Conservation (phyloP, 257 asterid species). For the Solanum etuberosum region DNA sequence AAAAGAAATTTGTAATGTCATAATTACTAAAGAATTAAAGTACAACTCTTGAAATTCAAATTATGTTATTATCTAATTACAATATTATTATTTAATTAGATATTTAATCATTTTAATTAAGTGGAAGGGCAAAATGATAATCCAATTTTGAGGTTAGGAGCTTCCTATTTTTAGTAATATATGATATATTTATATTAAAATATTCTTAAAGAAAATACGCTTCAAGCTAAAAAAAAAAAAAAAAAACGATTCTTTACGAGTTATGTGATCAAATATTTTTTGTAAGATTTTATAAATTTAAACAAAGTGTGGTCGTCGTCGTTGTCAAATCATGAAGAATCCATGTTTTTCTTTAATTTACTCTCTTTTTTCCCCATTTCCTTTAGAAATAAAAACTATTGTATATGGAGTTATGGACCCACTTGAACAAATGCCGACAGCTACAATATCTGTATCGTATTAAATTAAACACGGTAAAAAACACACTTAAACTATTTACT, state of each 20-base stretch:
- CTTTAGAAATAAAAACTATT: neutral
- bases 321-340: neutral
- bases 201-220: no score
- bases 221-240: no score
- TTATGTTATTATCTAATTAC: neutral
- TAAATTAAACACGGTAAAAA: no score
- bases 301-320: neutral
- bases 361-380: no score
- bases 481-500: no score
- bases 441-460: no score
- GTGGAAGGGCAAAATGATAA: rapidly evolving
- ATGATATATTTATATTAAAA: no score
- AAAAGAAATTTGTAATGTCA: neutral
- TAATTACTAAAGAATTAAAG: neutral
- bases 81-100: no score
- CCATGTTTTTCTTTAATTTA: neutral
- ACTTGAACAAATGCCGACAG: no score
- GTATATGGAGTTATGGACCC: neutral
- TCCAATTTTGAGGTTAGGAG: rapidly evolving
- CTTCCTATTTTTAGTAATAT: neutral
- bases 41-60: neutral
- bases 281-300: no score
- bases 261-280: neutral
- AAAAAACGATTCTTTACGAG: neutral
- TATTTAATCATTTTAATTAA: no score